Evolutionary conservation across 2,329 filamentous ascomycete genomes (phyloP).

Genomic region (Verticillium tricorpus): DNA sequence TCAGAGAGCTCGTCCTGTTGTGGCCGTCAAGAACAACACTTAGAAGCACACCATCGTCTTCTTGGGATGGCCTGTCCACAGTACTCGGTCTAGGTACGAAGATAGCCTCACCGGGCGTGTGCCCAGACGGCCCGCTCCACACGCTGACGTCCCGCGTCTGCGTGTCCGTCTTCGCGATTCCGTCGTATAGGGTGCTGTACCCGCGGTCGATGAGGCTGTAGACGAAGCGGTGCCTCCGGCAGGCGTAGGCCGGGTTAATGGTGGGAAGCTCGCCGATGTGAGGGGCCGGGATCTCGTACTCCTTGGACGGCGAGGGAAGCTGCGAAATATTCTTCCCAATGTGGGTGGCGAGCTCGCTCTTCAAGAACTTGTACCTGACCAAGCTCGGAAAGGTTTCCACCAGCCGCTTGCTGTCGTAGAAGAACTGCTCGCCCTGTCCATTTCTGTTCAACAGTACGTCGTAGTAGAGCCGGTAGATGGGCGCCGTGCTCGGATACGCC

Average conservation of each 20-base stretch:
- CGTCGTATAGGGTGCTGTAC: conserved; percentile 56
- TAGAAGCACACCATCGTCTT: conserved; percentile 61
- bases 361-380: conserved; percentile 36
- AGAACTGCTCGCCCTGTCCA: conserved; percentile 37
- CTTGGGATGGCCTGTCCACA: conserved; percentile 34
- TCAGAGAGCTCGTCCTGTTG: conserved; percentile 55
- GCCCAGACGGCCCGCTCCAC: conserved; percentile 54
- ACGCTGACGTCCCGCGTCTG: conserved; percentile 42
- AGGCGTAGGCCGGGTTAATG: conserved; percentile 55
- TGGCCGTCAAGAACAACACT: conserved; percentile 60
- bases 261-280: conserved; percentile 60
- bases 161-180: conserved; percentile 61
- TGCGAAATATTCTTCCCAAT: background rate
- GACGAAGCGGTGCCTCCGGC: conserved; percentile 52
- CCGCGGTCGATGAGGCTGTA: conserved; percentile 57
- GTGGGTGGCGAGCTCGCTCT: background rate
- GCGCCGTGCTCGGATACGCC: conserved; percentile 58
- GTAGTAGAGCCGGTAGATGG: conserved; percentile 66
- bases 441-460: conserved; percentile 57
- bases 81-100: conserved; percentile 47
- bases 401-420: conserved; percentile 31
- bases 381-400: conserved; percentile 32
- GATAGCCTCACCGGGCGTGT: conserved; percentile 66
- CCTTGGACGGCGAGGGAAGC: background rate
- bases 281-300: conserved; percentile 39